Percentiles rank a stretch among this genome's conserved stretches.
phyloP scores from a whole-genome alignment of 140 eudicot genomes.

The Bidens hawaiensis region DNA sequence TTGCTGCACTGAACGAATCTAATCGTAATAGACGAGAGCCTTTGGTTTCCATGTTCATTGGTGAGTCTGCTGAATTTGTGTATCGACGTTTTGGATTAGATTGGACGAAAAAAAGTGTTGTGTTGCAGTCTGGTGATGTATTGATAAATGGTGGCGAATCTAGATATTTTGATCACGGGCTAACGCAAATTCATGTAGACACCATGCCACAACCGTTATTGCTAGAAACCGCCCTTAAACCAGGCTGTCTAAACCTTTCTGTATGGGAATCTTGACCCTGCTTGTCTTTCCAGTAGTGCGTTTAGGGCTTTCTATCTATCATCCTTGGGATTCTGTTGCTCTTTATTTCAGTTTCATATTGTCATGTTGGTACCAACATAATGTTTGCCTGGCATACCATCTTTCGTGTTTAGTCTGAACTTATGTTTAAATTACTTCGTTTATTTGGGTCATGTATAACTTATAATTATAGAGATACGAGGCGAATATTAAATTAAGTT shows the following conservation, averaged over 20 bases:
- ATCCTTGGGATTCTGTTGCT: too few relatives aligned
- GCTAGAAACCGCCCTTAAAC: slow-evolving; percentile 20
- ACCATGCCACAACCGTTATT: slow-evolving; percentile 4
- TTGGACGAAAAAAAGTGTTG: slow-evolving; percentile 30
- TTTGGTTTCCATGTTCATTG: slow-evolving; percentile 25
- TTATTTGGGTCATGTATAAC: too few relatives aligned
- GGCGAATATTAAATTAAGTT: too few relatives aligned
- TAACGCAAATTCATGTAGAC: neutral
- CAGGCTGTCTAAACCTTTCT: slow-evolving; percentile 56
- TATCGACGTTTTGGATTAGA: too few relatives aligned
- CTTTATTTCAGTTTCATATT: neutral
- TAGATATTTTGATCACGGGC: neutral
- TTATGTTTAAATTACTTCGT: too few relatives aligned
- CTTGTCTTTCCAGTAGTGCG: too few relatives aligned
- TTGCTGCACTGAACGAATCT: slow-evolving; percentile 35
- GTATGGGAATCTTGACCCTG: slow-evolving; percentile 27
- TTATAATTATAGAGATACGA: too few relatives aligned
- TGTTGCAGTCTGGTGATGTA: slow-evolving; percentile 35
- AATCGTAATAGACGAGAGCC: slow-evolving; percentile 32
- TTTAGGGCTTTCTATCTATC: too few relatives aligned
- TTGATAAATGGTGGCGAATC: neutral
- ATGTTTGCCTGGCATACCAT: too few relatives aligned
- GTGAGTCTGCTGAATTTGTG: neutral
- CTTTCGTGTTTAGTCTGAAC: neutral
- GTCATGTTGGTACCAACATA: neutral